Base-by-base conservation (phyloP, 768 basidiomycete genomes). In the Basidioascus undulatus region DNA sequence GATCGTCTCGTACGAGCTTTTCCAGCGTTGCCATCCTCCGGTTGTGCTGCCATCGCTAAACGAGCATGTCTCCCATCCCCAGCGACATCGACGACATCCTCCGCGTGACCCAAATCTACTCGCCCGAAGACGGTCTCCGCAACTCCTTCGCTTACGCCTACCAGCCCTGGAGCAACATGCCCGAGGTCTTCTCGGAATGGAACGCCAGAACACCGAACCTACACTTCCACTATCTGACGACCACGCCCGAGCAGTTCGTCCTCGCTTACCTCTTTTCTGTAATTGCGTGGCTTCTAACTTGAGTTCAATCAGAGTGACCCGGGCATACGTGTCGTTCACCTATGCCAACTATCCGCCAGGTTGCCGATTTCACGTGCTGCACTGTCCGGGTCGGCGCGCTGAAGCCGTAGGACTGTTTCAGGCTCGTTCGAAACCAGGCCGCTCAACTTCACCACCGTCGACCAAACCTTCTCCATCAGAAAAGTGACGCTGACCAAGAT, bases 11-110 rank as follows among this genome's bases (percentile, higher is more conserved):
- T n/a, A n/a, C n/a, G n/a, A n/a, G n/a, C n/a, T n/a, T n/a, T n/a
- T n/a, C n/a, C n/a, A n/a, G n/a, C n/a, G n/a, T n/a, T n/a, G n/a
- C n/a, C n/a, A n/a, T n/a, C n/a, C n/a, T n/a, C n/a, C n/a, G n/a
- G n/a, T n/a, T n/a, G n/a, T n/a, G n/a, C n/a, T n/a, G n/a, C n/a
- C n/a, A n/a, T n/a, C n/a, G n/a, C n/a, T n/a, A n/a, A n/a, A n/a
- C n/a, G n/a, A n/a, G n/a, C n/a, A n/a, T n/a, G n/a, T n/a, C n/a
- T n/a, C n/a, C n/a, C n/a, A n/a, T n/a, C n/a, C n/a, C n/a, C n/a
- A n/a, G n/a, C 27, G 58, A 59, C 47, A 57, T 59, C 37, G 58
- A 59, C 49, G 58, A 59, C 41, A 56, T 59, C 24, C 53, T 58
- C 44, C 54, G 58, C 11, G 50, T 56, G 40, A 58, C 57, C 20